Evolutionary conservation across 225 moss, liverwort and hornwort genomes (phyloP).

Genomic region (Sphagnum contortum): DNA sequence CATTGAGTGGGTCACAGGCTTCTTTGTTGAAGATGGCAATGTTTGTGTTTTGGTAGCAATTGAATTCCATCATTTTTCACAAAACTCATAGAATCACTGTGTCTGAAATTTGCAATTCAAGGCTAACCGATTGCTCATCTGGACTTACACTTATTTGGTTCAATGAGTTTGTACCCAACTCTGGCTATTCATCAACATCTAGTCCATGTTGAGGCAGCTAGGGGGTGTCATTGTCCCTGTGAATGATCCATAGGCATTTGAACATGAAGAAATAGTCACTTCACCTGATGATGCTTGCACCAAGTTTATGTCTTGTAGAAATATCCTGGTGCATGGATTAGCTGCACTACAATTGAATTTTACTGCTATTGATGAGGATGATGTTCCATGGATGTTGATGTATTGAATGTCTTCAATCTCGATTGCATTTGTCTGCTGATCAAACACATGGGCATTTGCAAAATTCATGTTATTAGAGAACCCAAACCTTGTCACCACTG

Average conservation of each 20-base stretch:
- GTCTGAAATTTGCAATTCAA: too few relatives aligned
- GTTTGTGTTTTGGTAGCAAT: too few relatives aligned
- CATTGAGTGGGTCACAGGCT: too few relatives aligned
- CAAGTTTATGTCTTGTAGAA: slow-evolving; percentile 31
- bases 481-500: slow-evolving; percentile 33
- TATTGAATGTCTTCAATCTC: not conserved
- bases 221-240: slow-evolving; percentile 14
- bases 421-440: not conserved
- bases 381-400: slow-evolving; percentile 2
- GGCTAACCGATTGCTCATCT: too few relatives aligned
- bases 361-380: not conserved
- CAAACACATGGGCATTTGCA: not conserved
- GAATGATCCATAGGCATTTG: slow-evolving; percentile 28
- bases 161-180: too few relatives aligned
- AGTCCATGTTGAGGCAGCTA: slow-evolving; percentile 11
- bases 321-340: slow-evolving; percentile 15
- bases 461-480: slow-evolving; percentile 21
- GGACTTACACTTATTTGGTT: too few relatives aligned
- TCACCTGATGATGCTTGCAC: slow-evolving; percentile 12
- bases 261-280: slow-evolving; percentile 15
- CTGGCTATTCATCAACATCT: too few relatives aligned
- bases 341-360: slow-evolving; percentile 1
- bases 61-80: too few relatives aligned
- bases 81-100: too few relatives aligned
- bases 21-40: too few relatives aligned